Base-by-base conservation (phyloP, 1,139 yeast genomes). In the Kodamaea arcana region DNA sequence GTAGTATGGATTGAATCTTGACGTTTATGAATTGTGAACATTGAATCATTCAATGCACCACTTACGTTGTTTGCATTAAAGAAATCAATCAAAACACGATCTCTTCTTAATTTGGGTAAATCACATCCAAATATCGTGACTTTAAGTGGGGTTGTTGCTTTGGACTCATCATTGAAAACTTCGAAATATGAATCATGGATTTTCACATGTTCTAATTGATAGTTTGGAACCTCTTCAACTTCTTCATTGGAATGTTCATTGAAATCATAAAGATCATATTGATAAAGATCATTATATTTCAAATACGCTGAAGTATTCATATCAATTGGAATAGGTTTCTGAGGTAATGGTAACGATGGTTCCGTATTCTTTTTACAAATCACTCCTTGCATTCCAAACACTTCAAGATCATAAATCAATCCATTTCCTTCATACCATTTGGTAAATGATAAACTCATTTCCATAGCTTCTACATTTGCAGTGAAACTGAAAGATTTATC, bases 361-460 rank as follows among this genome's bases (percentile, higher is more conserved):
- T 26, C 29, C 15, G 20, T 13, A 8, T 32, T 41, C 22, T 35
- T 34, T 23, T 49, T 54, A 48, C 54, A 51, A 21, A 78, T 56
- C 18, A 65, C 63, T 3, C 88, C 90, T 22, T 63, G 65, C 53
- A 81, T 62, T 0, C 92, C 92, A 34, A 63, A 70, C 1, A 83
- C 62, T 37, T 80, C 82, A 30, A 82, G 57, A 43, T 78, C 79
- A 35, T 80, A 65, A 27, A 83, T 72, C 21, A 83, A 58, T 0
- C 94, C 94, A 31, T 72, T 69, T 0, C 87, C 82, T 40, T 75
- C 74, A 33, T 78, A 68, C 90, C 90, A 83, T 53, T 83, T 83
- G 30, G 69, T 67, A 42, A 83, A 74, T 1, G 84, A 78, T 15
- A 83, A 58, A 0, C 83, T 72, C 27, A 82, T 50, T 42, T 76